Evolutionary conservation across 2,329 filamentous ascomycete species (phyloP), one percentile per base, ranked within the genome.

Genomic region (Paecilomyces sp.): DNA sequence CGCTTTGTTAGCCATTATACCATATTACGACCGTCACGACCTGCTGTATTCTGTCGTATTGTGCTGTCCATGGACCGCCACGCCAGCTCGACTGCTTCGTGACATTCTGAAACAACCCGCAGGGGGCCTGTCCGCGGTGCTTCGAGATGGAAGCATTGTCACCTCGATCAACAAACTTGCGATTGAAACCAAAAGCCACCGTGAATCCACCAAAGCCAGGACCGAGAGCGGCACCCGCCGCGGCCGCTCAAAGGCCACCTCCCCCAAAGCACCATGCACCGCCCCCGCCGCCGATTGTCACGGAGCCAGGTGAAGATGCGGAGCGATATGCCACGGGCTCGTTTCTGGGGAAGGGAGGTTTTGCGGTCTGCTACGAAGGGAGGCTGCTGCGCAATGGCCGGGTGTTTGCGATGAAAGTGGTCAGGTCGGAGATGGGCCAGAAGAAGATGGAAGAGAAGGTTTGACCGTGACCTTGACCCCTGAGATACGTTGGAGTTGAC

Each of bases 401-500:
- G 4, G 68, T 79, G 3, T 81, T 77, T 63, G 79, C 79, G 6
- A 75, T 82, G 72, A 82, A 82, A 63, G 77, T 81, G 25, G 79
- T 82, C 13, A 79, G 76, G 63, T 78, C 79, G 7, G 74, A 79
- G 54, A 81, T 82, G 74, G 70, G 70, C 3, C 77, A 79, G 65
- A 80, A 76, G 61, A 81, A 82, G 64, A 80, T 81, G 78, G 76
- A 77, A 59, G 79, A 82, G 61, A 82, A 82, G 73, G 78, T 80
- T 57, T 30, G 56, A 9, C 22, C 3, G 12, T 7, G 7, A 51
- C 24, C 25, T 3, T 56, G 55, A 34, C 22, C 31, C n/a, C 33
- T 18, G 50, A 24, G 53, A 24, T 28, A n/a, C 8, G 30, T 59
- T 51, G 61, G 65, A 57, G 64, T 7, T 18, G 36, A 30, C 60